Conservation (phyloP, 257 asterid species). For the Ballota nigra region DNA sequence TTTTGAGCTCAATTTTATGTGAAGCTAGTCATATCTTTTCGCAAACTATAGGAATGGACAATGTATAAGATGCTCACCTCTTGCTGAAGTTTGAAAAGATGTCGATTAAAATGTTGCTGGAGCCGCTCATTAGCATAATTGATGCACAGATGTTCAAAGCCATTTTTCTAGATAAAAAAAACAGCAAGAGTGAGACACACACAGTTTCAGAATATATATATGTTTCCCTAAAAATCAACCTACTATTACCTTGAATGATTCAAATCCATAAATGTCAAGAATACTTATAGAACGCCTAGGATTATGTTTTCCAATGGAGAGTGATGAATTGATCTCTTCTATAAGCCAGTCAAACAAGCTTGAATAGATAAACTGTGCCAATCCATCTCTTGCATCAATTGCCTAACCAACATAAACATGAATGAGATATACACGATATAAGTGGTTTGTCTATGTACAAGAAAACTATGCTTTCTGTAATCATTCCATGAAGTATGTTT, state of each 20-base stretch:
- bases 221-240: neutral
- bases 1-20: neutral
- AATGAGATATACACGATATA: slow-evolving; percentile 5
- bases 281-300: slow-evolving; percentile 80
- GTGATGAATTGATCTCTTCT: slow-evolving; percentile 65
- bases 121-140: slow-evolving; percentile 97
- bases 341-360: slow-evolving; percentile 93
- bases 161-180: slow-evolving; percentile 57
- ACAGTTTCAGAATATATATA: slow-evolving; percentile 8
- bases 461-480: slow-evolving; percentile 1
- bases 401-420: slow-evolving; percentile 44
- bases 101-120: slow-evolving; percentile 89
- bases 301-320: slow-evolving; percentile 51
- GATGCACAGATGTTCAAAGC: slow-evolving; percentile 90
- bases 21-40: neutral
- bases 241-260: slow-evolving; percentile 66
- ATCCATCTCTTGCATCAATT: slow-evolving; percentile 74
- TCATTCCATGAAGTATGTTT: slow-evolving; percentile 9
- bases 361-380: slow-evolving; percentile 84
- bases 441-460: neutral
- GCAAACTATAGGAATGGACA: slow-evolving; percentile 9
- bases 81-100: slow-evolving; percentile 86
- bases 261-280: slow-evolving; percentile 88
- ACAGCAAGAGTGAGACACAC: slow-evolving; percentile 14
- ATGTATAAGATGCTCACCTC: slow-evolving; percentile 55